A percentile compares a stretch with the other conserved stretches of the same genome.
Evolutionary conservation across 1,284 basidiomycete genomes (phyloP).

Genomic region (Agroathelia rolfsii): DNA sequence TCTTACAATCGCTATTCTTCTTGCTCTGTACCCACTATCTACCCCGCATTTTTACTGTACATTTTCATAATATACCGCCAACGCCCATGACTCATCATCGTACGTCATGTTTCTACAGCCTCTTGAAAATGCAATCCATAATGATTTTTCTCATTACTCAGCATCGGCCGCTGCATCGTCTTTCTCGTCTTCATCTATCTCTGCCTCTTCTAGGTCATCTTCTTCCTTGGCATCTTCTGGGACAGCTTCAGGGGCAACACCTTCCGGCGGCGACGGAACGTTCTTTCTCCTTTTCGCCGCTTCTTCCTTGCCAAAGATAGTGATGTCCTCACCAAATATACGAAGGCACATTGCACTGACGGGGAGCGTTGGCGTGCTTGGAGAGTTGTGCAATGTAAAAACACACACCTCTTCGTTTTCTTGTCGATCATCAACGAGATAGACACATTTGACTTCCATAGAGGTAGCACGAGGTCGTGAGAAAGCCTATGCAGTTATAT

Average conservation of each 20-base stretch:
- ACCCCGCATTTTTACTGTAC: no score
- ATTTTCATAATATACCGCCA: no score
- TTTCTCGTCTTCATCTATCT: slow-evolving; percentile 9
- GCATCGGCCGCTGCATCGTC: no score
- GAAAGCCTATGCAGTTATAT: slow-evolving; percentile 50
- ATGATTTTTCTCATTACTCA: no score
- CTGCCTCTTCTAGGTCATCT: slow-evolving; percentile 8
- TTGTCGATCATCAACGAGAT: slow-evolving; percentile 90
- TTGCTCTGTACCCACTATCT: no score
- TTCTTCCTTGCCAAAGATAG: slow-evolving; percentile 37
- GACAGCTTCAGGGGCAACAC: slow-evolving; percentile 2
- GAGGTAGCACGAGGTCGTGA: slow-evolving; percentile 71
- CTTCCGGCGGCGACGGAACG: slow-evolving; percentile 3
- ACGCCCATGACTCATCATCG: no score
- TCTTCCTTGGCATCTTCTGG: slow-evolving; percentile 5
- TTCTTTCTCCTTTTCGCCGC: slow-evolving; percentile 19
- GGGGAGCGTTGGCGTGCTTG: background rate
- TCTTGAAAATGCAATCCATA: no score
- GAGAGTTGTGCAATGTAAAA: background rate
- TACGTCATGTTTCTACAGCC: no score
- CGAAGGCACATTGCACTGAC: slow-evolving; percentile 66
- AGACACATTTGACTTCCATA: slow-evolving; percentile 87
- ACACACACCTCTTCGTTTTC: slow-evolving; percentile 74
- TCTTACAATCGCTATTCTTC: no score
- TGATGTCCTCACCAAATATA: slow-evolving; percentile 71